Conservation (phyloP, 768 basidiomycete genomes). For the Leccinum uliginosum region DNA sequence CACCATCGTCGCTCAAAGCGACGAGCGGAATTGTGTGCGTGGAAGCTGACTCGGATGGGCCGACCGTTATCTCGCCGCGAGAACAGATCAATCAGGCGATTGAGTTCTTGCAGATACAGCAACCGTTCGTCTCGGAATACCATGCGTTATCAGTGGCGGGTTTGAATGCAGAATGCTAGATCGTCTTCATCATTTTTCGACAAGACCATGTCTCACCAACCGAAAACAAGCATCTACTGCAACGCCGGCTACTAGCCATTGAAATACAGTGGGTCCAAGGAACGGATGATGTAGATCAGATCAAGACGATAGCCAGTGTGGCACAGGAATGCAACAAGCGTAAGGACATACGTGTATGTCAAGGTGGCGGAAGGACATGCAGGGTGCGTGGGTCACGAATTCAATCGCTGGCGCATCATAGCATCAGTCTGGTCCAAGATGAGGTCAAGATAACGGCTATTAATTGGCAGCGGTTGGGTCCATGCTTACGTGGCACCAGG, state of each 20-base stretch:
- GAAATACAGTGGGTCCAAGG: slow-evolving; percentile 17
- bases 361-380: slow-evolving; percentile 15
- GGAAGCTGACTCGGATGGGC: not conserved
- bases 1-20: slow-evolving; percentile 1
- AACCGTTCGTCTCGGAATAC: not conserved
- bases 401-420: not conserved
- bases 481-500: slow-evolving; percentile 3
- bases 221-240: slow-evolving; percentile 6
- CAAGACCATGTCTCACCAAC: slow-evolving; percentile 1
- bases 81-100: not conserved
- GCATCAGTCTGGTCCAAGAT: not conserved
- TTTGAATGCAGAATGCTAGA: not conserved
- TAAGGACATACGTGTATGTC: not conserved
- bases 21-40: not conserved
- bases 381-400: slow-evolving; percentile 4
- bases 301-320: not conserved
- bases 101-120: slow-evolving; percentile 5
- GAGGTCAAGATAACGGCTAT: slow-evolving; percentile 14
- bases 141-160: not conserved
- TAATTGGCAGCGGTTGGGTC: slow-evolving; percentile 2
- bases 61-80: not conserved
- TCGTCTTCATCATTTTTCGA: not conserved
- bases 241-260: not conserved
- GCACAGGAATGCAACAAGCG: slow-evolving; percentile 9
- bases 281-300: not conserved